Conservation (phyloP, 2,329 filamentous ascomycete species). For the Remersonia thermophila region DNA sequence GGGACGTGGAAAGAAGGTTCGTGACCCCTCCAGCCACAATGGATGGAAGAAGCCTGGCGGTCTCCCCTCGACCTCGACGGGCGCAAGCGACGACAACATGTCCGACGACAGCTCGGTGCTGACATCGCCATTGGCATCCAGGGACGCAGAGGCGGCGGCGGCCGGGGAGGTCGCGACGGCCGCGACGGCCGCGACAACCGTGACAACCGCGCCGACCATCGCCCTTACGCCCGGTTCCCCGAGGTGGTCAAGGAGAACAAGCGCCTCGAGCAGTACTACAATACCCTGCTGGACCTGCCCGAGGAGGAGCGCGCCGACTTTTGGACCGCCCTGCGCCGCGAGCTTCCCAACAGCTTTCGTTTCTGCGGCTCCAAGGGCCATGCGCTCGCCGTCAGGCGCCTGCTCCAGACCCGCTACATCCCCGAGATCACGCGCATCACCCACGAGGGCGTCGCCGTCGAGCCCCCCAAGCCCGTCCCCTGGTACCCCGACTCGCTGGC, state of each 20-base stretch:
- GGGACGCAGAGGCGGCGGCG: too few species aligned
- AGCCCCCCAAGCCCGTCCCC: constrained; percentile 66
- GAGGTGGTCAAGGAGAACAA: constrained; percentile 69
- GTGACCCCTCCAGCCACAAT: not conserved
- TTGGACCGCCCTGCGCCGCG: constrained; percentile 70
- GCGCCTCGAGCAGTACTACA: constrained; percentile 78
- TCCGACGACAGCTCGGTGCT: too few species aligned
- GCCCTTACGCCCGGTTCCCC: constrained; percentile 37
- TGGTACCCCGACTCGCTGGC: constrained; percentile 95
- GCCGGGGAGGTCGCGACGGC: constrained; percentile 16
- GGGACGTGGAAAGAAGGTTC: constrained; percentile 16
- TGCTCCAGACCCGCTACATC: constrained; percentile 78
- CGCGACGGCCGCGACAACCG: constrained; percentile 23
- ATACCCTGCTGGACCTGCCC: constrained; percentile 59
- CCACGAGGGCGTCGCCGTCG: constrained; percentile 69
- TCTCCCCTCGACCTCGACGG: too few species aligned
- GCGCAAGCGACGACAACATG: too few species aligned
- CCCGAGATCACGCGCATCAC: constrained; percentile 79
- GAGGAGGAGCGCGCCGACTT: constrained; percentile 70
- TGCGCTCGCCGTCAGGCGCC: constrained; percentile 81
- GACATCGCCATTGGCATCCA: constrained; percentile 1
- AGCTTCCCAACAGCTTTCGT: constrained; percentile 92
- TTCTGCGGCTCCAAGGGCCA: constrained; percentile 95
- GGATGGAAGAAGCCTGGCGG: too few species aligned
- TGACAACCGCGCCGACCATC: constrained; percentile 24